phyloP scores from a whole-genome alignment of 2,329 filamentous ascomycete species.

The Blumeria graminis region DNA sequence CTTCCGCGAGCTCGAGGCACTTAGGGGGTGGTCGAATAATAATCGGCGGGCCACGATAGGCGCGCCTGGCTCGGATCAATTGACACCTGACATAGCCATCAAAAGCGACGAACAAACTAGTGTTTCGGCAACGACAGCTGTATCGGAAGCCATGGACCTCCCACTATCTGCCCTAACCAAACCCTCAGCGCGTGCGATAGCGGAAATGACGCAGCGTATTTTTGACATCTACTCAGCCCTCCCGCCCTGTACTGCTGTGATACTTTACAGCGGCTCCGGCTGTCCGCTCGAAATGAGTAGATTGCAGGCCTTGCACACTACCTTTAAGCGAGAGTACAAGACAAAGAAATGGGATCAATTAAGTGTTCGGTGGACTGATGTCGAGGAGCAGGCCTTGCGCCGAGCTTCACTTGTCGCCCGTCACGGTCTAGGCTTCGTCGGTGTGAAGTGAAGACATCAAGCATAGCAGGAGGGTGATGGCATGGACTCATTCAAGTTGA shows the following conservation, averaged over 20 bases:
- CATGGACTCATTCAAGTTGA: too few species aligned
- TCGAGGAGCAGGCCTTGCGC: constrained; percentile 36
- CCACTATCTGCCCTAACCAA: not conserved
- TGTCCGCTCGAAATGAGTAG: constrained; percentile 42
- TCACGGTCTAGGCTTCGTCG: constrained; percentile 38
- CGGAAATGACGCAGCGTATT: constrained; percentile 21
- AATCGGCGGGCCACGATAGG: constrained; percentile 17
- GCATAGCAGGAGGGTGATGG: not conserved
- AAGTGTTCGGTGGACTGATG: constrained; percentile 42
- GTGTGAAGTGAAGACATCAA: constrained; percentile 27
- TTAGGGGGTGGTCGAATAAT: constrained; percentile 43
- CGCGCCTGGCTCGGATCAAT: not conserved
- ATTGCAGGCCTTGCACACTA: constrained; percentile 32
- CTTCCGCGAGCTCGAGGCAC: constrained; percentile 38
- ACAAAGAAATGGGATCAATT: constrained; percentile 42
- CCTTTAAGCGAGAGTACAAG: constrained; percentile 40
- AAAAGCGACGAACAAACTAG: not conserved
- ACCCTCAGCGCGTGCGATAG: constrained; percentile 6
- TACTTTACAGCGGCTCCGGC: constrained; percentile 41
- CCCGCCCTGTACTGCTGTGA: constrained; percentile 38
- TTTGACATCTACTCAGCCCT: constrained; percentile 30
- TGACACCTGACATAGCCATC: not conserved
- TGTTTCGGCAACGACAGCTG: not conserved
- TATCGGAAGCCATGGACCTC: not conserved
- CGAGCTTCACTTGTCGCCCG: constrained; percentile 31